Percentiles rank a stretch among this genome's conserved stretches.
Conservation (phyloP, 805 yeast genomes). For the Ascoidea asiatica region DNA sequence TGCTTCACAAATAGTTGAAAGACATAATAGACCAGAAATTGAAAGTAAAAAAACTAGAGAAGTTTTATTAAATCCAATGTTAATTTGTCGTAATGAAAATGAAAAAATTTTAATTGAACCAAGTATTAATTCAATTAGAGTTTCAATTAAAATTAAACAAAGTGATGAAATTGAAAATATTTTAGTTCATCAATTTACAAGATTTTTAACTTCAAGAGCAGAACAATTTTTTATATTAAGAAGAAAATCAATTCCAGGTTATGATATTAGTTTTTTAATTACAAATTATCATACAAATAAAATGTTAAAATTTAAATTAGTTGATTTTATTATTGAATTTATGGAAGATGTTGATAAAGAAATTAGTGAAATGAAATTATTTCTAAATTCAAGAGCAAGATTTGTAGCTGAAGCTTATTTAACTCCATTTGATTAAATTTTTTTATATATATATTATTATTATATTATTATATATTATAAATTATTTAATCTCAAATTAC, state of each 20-base stretch:
- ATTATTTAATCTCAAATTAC: too few species aligned
- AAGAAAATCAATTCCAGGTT: constrained; percentile 81
- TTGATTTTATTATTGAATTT: constrained; percentile 93
- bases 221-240: constrained; percentile 87
- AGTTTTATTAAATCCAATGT: constrained; percentile 77
- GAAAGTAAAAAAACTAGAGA: constrained; percentile 78
- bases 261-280: constrained; percentile 84
- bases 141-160: constrained; percentile 87
- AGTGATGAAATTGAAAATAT: constrained; percentile 96
- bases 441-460: not conserved
- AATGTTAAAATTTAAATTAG: constrained; percentile 89
- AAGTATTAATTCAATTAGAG: constrained; percentile 82
- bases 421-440: constrained; percentile 62
- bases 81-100: constrained; percentile 83
- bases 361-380: constrained; percentile 95
- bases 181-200: constrained; percentile 85
- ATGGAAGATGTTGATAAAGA: constrained; percentile 99
- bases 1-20: constrained; percentile 88
- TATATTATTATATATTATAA: not conserved
- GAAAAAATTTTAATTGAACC: constrained; percentile 91
- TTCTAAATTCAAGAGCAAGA: constrained; percentile 94
- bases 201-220: constrained; percentile 90
- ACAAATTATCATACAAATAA: constrained; percentile 92
- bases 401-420: constrained; percentile 94
- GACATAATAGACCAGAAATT: constrained; percentile 95